Percentiles rank a stretch among this genome's conserved stretches.
phyloP scores from a whole-genome alignment of 306 rosid species.

The Nissolia schottii region DNA sequence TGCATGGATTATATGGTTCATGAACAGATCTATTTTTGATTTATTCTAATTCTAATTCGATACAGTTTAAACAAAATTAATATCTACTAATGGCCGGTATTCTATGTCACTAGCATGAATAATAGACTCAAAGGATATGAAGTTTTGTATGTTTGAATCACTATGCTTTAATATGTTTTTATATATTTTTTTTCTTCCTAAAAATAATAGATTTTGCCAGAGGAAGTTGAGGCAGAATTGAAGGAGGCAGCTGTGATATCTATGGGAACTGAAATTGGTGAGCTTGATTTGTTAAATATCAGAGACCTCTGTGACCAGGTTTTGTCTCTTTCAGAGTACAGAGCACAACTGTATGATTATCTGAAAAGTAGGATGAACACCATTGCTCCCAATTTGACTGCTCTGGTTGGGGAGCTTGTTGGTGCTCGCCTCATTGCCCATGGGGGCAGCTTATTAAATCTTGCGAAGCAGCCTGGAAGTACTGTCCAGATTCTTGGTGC shows the following conservation, averaged over 20 bases:
- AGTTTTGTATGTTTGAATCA: background rate
- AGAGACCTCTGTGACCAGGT: slow-evolving; percentile 87
- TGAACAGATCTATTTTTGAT: background rate
- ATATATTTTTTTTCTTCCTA: background rate
- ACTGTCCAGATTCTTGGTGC: slow-evolving; percentile 95
- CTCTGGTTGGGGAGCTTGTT: slow-evolving; percentile 88
- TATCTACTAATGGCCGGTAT: background rate
- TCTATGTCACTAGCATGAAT: background rate
- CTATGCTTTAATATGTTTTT: background rate
- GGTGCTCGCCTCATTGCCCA: slow-evolving; percentile 97
- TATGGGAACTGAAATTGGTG: slow-evolving; percentile 96
- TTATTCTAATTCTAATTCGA: background rate
- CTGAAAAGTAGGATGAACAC: slow-evolving; percentile 82
- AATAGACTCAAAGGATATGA: too few species aligned
- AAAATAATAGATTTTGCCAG: slow-evolving; percentile 53
- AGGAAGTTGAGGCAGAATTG: slow-evolving; percentile 69
- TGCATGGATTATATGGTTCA: background rate
- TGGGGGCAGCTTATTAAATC: slow-evolving; percentile 86
- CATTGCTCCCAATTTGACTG: slow-evolving; percentile 92
- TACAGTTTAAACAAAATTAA: background rate
- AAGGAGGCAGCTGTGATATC: slow-evolving; percentile 85
- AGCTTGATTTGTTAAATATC: slow-evolving; percentile 75
- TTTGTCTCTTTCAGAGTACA: slow-evolving; percentile 79
- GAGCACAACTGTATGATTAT: slow-evolving; percentile 83
- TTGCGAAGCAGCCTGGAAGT: slow-evolving; percentile 96